Conservation (phyloP, 495 filamentous ascomycete genomes). For the Arthonia radiata region DNA sequence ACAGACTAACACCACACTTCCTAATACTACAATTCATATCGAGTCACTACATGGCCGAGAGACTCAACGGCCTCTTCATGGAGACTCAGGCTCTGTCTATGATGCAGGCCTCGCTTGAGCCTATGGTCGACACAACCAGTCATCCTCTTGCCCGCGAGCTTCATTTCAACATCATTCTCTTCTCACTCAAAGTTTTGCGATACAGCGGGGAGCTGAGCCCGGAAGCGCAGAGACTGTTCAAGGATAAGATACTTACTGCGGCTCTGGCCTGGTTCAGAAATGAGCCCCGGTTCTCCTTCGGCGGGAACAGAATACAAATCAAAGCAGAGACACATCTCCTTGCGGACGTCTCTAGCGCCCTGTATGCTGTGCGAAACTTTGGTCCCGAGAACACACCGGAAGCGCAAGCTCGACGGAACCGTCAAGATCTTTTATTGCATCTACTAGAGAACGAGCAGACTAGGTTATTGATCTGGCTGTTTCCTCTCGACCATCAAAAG, state of each 20-base stretch:
- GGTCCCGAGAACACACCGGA: slow-evolving; percentile 26
- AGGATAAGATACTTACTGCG: slow-evolving; percentile 67
- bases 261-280: slow-evolving; percentile 70
- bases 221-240: slow-evolving; percentile 44
- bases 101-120: slow-evolving; percentile 46
- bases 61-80: slow-evolving; percentile 52
- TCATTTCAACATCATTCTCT: slow-evolving; percentile 63
- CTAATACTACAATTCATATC: slow-evolving; percentile 68
- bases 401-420: slow-evolving; percentile 41
- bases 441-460: slow-evolving; percentile 68
- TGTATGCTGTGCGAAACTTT: slow-evolving; percentile 31
- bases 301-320: slow-evolving; percentile 74
- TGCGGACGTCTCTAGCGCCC: slow-evolving; percentile 39
- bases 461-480: slow-evolving; percentile 72
- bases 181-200: slow-evolving; percentile 52
- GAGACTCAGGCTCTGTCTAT: slow-evolving; percentile 60
- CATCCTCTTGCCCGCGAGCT: slow-evolving; percentile 82
- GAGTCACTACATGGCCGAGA: slow-evolving; percentile 80
- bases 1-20: slow-evolving; percentile 62
- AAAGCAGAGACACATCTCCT: slow-evolving; percentile 77
- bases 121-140: slow-evolving; percentile 37
- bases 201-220: slow-evolving; percentile 36
- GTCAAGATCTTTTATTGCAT: slow-evolving; percentile 53
- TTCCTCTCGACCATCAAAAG: slow-evolving; percentile 46
- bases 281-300: slow-evolving; percentile 57